These are phyloP conservation scores for Ophiostoma novo-ulmi DNA, from an alignment of 2,329 filamentous ascomycete genomes.

Conservation along the genomic window DNA sequence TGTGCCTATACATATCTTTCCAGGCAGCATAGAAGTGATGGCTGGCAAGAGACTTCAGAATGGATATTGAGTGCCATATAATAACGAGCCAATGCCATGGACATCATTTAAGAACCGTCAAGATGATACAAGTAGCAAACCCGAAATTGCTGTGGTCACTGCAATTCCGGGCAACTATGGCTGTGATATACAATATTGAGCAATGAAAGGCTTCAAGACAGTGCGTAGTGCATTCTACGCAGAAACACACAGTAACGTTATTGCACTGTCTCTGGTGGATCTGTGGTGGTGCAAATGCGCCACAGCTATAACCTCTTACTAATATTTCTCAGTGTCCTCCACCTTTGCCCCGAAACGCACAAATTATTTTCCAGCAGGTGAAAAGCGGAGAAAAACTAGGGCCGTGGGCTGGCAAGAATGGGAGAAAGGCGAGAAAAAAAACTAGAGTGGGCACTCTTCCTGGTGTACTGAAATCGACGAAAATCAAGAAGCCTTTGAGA, in stretches of 20 bases:
- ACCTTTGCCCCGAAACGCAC: constrained; percentile 23
- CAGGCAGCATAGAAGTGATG: too few species aligned
- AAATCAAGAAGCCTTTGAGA: not conserved
- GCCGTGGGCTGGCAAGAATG: constrained; percentile 15
- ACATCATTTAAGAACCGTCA: not conserved
- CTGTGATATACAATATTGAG: not conserved
- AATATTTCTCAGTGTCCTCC: constrained; percentile 14
- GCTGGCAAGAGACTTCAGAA: not conserved
- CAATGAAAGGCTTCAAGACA: not conserved
- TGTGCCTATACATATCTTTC: too few species aligned
- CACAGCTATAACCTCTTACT: constrained; percentile 6
- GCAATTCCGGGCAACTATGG: constrained; percentile 4
- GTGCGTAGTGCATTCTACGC: not conserved
- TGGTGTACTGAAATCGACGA: constrained; percentile 16
- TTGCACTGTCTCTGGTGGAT: not conserved
- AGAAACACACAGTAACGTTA: not conserved
- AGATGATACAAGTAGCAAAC: not conserved
- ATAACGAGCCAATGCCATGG: too few species aligned
- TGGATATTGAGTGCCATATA: too few species aligned
- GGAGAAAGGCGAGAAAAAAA: constrained; percentile 20
- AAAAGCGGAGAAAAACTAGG: constrained; percentile 15
- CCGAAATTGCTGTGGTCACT: not conserved
- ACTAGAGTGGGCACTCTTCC: constrained; percentile 12
- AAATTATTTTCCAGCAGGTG: constrained; percentile 23
- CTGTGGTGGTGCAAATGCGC: constrained; percentile 4